Evolutionary conservation across 2,329 filamentous ascomycete genomes (phyloP).

Genomic region (Penicillium sp.): DNA sequence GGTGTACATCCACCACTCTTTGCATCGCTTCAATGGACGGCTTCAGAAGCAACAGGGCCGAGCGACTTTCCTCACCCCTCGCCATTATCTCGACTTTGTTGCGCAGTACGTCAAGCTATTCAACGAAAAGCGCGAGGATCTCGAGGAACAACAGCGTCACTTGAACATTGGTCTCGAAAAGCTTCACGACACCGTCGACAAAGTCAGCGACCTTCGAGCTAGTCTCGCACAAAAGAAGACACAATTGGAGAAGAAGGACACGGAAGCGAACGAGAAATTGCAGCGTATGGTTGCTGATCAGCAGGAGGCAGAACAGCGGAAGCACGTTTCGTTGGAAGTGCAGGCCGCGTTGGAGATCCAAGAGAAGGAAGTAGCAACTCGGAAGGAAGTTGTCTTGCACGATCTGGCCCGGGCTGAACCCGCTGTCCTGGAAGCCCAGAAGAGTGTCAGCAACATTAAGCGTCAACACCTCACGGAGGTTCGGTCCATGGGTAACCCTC

Average conservation of each 20-base stretch:
- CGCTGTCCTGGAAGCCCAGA: constrained; percentile 86
- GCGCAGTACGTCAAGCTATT: constrained; percentile 96
- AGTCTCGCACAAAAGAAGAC: constrained; percentile 93
- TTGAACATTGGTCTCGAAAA: constrained; percentile 98
- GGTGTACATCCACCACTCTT: constrained; percentile 97
- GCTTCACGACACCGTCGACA: constrained; percentile 91
- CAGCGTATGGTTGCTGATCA: constrained; percentile 97
- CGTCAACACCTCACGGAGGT: constrained; percentile 96
- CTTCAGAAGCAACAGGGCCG: constrained; percentile 89
- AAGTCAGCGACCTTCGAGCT: constrained; percentile 85
- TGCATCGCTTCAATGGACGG: constrained; percentile 84
- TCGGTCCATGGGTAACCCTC: constrained; percentile 91
- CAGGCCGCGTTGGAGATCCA: constrained; percentile 84
- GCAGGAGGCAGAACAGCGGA: constrained; percentile 86
- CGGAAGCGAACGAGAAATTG: constrained; percentile 94
- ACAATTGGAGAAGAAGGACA: constrained; percentile 88
- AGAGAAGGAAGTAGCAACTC: constrained; percentile 78
- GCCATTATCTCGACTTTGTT: constrained; percentile 97
- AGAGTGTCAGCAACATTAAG: constrained; percentile 98
- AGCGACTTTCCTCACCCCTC: constrained; percentile 87
- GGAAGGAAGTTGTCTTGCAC: constrained; percentile 77
- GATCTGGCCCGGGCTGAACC: constrained; percentile 91
- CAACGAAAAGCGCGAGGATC: constrained; percentile 95
- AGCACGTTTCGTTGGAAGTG: constrained; percentile 82
- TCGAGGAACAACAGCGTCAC: constrained; percentile 98